Base-by-base conservation (phyloP, 768 basidiomycete species). In the Termitomyces sp. region DNA sequence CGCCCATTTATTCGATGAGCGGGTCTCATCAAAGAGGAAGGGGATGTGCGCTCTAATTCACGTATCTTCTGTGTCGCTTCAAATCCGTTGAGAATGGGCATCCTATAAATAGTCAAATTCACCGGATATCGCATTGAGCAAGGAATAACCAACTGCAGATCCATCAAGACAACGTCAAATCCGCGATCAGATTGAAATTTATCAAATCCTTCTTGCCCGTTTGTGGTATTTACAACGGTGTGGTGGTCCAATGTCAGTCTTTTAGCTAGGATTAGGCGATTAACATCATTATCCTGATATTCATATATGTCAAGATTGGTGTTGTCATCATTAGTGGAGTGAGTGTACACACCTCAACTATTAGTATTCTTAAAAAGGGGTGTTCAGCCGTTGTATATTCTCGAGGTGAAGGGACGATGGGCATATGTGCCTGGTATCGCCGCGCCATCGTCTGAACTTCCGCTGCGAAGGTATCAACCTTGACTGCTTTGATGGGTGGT, bases 81-180 rank as follows among this genome's bases (percentile, higher is more conserved):
- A 56, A 84, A 82, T 12, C 91, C 90, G 62, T 90, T 81, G 48
- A 92, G 73, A 54, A 93, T 86, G 0, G 90, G 90, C 88, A 90
- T 91, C 66, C 87, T 90, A 61, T 56, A 24, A 46, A 20, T 24
- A 15, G 39, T 39, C 4, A 53, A 31, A 20, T 34, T 15, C 22
- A 34, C 34, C 28, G 22, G 49, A 20, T 18, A 37, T 37, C 5
- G 22, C 4, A 33, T 15, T 47, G 12, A 13, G 45, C 5, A 34
- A 45, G 37, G 5, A n/a, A n/a, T 2, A 6, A 75, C 85, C 59
- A 61, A 89, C 87, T 89, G 88, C 12, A 92, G 82, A 67, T 92
- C 90, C 92, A 92, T 94, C 47, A 94, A 73, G 16, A 92, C 75
- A 56, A 78, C 79, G 65, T 94, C 90, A 63, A 89, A 88, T 4